phyloP scores from a whole-genome alignment of 2,329 filamentous ascomycete genomes.

The Cadophora sp. region DNA sequence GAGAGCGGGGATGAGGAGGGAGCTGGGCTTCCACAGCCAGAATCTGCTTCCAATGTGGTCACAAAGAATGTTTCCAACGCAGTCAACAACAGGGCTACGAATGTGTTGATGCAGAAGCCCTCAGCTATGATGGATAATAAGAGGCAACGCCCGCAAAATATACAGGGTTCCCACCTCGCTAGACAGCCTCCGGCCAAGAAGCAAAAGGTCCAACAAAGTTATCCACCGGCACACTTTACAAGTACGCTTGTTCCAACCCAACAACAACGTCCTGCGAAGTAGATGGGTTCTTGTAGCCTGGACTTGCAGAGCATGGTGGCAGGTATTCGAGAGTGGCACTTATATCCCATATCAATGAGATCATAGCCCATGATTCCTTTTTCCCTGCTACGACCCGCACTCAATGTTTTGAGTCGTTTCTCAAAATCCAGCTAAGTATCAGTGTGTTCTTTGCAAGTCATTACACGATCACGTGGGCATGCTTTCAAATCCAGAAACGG shows the following conservation, averaged over 20 bases:
- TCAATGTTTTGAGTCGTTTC: background rate
- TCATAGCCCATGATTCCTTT: background rate
- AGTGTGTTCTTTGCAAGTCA: background rate
- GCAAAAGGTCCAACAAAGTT: background rate
- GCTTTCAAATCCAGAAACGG: constrained; percentile 2
- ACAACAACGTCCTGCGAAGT: background rate
- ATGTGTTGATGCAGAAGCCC: background rate
- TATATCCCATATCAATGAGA: background rate
- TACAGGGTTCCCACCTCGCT: background rate
- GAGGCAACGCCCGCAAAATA: background rate
- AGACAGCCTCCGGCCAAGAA: background rate
- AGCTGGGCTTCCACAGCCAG: background rate
- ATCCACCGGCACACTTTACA: background rate
- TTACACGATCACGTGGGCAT: background rate
- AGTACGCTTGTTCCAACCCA: background rate
- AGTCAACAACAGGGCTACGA: background rate
- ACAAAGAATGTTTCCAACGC: background rate
- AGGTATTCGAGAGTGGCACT: background rate
- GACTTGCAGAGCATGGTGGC: background rate
- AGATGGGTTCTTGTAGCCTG: background rate
- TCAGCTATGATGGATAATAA: background rate
- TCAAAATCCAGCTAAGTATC: background rate
- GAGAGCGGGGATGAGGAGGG: background rate
- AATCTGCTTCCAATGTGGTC: background rate
- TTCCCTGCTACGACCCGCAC: background rate